These are phyloP conservation scores for Ophiostoma sp. DNA, from an alignment of 2,329 filamentous ascomycete species.

Conservation along the genomic window DNA sequence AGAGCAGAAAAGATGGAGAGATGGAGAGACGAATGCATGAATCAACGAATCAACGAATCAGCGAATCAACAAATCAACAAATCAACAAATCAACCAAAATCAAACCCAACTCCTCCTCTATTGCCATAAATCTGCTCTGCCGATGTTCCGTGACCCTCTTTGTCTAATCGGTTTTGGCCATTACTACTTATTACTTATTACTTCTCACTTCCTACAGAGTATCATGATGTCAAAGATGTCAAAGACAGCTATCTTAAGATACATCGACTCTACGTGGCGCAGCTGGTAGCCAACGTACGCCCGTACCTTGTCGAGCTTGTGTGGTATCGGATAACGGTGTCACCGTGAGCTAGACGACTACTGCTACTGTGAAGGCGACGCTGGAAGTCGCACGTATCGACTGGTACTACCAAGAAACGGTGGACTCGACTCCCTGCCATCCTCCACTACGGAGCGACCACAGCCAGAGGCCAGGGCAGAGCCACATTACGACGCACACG, in stretches of 20 bases:
- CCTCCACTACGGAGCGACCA: background rate
- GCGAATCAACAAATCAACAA: too few species aligned
- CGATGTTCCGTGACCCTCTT: constrained; percentile 5
- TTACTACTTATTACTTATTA: too few species aligned
- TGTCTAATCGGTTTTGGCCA: background rate
- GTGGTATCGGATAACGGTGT: constrained; percentile 7
- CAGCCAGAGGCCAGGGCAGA: background rate
- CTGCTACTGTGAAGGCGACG: background rate
- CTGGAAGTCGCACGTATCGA: too few species aligned
- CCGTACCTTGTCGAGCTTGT: background rate
- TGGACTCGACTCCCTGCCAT: background rate
- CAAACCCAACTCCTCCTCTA: too few species aligned
- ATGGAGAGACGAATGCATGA: too few species aligned
- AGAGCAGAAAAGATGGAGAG: too few species aligned
- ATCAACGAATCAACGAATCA: too few species aligned
- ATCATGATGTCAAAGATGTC: too few species aligned
- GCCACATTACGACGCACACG: constrained; percentile 4
- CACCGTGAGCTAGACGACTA: background rate
- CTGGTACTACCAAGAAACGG: background rate
- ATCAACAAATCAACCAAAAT: too few species aligned
- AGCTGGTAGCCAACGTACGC: background rate
- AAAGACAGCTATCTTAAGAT: too few species aligned
- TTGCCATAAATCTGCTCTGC: background rate
- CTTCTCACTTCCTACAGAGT: too few species aligned
- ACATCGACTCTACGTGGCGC: background rate